A percentile compares a stretch with the other conserved stretches of the same genome.
Evolutionary conservation across 306 rosid genomes (phyloP).

Genomic region (Quercus ilex): DNA sequence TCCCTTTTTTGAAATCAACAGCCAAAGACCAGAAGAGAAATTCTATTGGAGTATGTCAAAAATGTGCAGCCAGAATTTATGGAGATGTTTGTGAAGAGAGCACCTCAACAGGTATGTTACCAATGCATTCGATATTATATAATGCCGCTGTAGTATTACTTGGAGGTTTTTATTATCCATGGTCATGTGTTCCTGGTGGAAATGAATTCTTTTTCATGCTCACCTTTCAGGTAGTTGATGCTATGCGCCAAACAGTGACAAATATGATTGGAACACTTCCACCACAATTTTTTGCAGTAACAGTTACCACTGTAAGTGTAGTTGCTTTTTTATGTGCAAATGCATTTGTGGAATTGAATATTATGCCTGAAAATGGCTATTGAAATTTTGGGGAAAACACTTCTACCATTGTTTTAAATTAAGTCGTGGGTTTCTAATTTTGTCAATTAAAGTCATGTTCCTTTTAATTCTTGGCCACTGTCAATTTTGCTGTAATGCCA

Average conservation of each 20-base stretch:
- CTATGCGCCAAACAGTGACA: slow-evolving; percentile 97
- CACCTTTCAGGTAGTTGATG: slow-evolving; percentile 78
- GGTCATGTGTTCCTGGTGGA: neutral
- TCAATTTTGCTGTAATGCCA: too few relatives aligned
- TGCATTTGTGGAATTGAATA: neutral
- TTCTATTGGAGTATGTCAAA: slow-evolving; percentile 88
- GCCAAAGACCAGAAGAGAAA: slow-evolving; percentile 91
- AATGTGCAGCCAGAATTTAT: slow-evolving; percentile 96
- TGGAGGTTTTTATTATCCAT: slow-evolving; percentile 11
- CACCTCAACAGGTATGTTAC: slow-evolving; percentile 72
- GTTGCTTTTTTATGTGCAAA: neutral
- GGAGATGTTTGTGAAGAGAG: slow-evolving; percentile 94
- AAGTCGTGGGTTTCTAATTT: too few relatives aligned
- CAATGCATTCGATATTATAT: neutral
- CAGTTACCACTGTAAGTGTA: slow-evolving; percentile 72
- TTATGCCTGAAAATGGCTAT: neutral
- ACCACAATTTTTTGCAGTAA: slow-evolving; percentile 86
- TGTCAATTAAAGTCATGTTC: too few relatives aligned
- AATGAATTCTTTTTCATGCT: slow-evolving; percentile 13
- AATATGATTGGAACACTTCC: slow-evolving; percentile 98
- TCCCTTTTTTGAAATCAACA: slow-evolving; percentile 28
- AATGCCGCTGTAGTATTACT: neutral
- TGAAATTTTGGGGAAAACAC: neutral
- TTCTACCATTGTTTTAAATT: too few relatives aligned
- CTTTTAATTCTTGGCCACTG: too few relatives aligned